A percentile compares a stretch with the other conserved stretches of the same genome.
These are phyloP conservation scores for Globisporangium mamillatum DNA, from an alignment of 352 stramenopile species.

Conservation along the genomic window DNA sequence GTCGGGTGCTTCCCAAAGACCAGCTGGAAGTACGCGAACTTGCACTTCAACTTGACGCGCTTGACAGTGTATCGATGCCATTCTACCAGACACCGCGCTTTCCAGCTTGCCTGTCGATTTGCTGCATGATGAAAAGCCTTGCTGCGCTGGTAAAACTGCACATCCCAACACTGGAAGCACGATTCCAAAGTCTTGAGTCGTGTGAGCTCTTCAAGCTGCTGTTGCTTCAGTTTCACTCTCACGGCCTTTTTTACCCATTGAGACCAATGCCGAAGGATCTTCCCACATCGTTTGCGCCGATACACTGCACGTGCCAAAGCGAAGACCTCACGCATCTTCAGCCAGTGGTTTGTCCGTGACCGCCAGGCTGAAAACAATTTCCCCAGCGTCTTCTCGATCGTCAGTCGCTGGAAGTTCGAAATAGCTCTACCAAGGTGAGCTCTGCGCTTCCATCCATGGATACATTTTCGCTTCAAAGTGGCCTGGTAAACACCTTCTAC, in stretches of 20 bases:
- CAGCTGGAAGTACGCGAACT: slow-evolving; percentile 36
- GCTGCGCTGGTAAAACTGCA: slow-evolving; percentile 2
- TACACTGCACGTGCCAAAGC: slow-evolving; percentile 22
- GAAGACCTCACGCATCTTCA: slow-evolving; percentile 23
- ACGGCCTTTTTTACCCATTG: not conserved
- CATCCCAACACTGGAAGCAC: slow-evolving; percentile 7
- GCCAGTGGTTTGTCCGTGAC: slow-evolving; percentile 22
- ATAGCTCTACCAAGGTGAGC: slow-evolving; percentile 5
- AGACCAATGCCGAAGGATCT: slow-evolving; percentile 23
- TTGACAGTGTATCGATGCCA: slow-evolving; percentile 20
- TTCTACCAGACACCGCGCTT: slow-evolving; percentile 4
- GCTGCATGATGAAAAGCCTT: not conserved
- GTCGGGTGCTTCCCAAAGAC: slow-evolving; percentile 32
- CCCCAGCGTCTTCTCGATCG: not conserved
- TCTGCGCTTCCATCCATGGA: slow-evolving; percentile 7
- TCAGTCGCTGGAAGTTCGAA: slow-evolving; percentile 8
- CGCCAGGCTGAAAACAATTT: slow-evolving; percentile 23
- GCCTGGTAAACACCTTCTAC: not conserved
- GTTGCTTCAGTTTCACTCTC: not conserved
- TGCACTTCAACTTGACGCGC: slow-evolving; percentile 24
- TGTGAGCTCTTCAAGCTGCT: not conserved
- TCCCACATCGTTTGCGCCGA: slow-evolving; percentile 20
- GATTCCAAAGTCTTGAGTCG: not conserved
- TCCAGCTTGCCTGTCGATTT: not conserved
- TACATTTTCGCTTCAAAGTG: not conserved